A percentile compares a stretch with the other conserved stretches of the same genome.
These are phyloP conservation scores for Yamadazyma triangularis DNA, from an alignment of 1,139 yeast species.

Conservation along the genomic window DNA sequence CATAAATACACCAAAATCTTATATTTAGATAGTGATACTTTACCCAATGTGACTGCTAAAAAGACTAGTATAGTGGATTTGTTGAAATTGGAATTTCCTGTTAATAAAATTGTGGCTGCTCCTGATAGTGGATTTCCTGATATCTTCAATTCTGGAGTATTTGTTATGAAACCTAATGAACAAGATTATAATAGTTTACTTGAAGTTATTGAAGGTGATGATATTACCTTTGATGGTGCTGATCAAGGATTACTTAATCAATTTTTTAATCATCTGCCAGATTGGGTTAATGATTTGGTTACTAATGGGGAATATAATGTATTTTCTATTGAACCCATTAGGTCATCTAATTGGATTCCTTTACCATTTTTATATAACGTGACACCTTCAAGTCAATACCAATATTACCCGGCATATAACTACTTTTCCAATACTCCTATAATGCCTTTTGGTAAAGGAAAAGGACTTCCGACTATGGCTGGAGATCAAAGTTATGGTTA, in stretches of 20 bases:
- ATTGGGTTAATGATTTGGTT: conserved; percentile 31
- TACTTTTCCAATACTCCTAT: conserved; percentile 38
- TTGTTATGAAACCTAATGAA: conserved; percentile 58
- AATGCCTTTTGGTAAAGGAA: conserved; percentile 3
- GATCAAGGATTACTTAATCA: conserved; percentile 92
- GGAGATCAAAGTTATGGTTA: conserved; percentile 15
- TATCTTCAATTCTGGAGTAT: conserved; percentile 85
- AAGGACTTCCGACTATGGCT: conserved; percentile 3
- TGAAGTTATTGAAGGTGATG: conserved; percentile 26
- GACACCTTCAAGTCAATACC: conserved; percentile 78
- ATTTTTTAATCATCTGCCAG: conserved; percentile 54
- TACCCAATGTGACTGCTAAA: conserved; percentile 44
- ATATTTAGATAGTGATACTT: conserved; percentile 79
- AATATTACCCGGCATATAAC: conserved; percentile 74
- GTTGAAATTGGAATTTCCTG: conserved; percentile 27
- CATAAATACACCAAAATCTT: conserved; percentile 51
- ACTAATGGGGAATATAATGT: conserved; percentile 1
- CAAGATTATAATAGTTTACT: conserved; percentile 42
- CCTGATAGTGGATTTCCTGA: conserved; percentile 98
- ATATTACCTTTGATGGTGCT: conserved; percentile 81
- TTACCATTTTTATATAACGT: conserved; percentile 84
- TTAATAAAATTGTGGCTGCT: conserved; percentile 57
- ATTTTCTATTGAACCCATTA: not conserved
- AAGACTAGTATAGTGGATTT: conserved; percentile 18
- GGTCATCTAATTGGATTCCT: conserved; percentile 54